These are phyloP conservation scores for Candida ipomoeae DNA, from an alignment of 805 yeast genomes.

Conservation along the genomic window DNA sequence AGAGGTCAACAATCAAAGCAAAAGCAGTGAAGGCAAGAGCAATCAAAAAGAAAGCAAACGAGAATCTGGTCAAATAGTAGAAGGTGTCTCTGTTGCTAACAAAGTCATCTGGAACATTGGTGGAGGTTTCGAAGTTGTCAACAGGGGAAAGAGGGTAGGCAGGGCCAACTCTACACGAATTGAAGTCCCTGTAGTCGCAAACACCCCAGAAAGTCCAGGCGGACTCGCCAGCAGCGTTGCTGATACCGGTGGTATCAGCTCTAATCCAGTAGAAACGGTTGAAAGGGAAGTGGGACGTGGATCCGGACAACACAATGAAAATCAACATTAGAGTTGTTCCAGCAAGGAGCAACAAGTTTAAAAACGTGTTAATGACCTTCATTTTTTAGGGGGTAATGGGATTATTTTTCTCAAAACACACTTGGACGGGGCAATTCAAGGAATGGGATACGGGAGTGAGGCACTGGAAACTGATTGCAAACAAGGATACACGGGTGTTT, in stretches of 20 bases:
- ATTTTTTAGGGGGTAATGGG: conserved; percentile 14
- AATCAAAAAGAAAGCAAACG: conserved; percentile 59
- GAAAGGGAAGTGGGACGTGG: conserved; percentile 20
- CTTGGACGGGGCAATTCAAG: not conserved
- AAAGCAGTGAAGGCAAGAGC: conserved; percentile 62
- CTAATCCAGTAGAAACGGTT: conserved; percentile 73
- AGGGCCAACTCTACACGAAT: conserved; percentile 50
- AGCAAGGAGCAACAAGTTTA: conserved; percentile 38
- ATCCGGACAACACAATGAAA: conserved; percentile 33
- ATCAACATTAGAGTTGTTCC: conserved; percentile 49
- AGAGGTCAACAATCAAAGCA: conserved; percentile 50
- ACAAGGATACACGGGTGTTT: conserved; percentile 25
- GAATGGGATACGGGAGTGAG: not conserved
- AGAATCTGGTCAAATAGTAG: conserved; percentile 62
- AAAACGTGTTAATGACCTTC: conserved; percentile 30
- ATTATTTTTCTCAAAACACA: not conserved
- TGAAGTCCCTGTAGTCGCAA: conserved; percentile 56
- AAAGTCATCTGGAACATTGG: conserved; percentile 52
- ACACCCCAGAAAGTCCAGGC: conserved; percentile 85
- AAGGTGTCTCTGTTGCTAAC: conserved; percentile 50
- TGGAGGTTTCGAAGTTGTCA: conserved; percentile 58
- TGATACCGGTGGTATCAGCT: conserved; percentile 62
- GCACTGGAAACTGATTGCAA: not conserved
- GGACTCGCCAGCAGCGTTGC: conserved; percentile 46
- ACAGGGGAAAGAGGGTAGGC: conserved; percentile 86